phyloP scores from a whole-genome alignment of 2,329 filamentous ascomycete genomes.

The Cadophora luteo-olivacea region DNA sequence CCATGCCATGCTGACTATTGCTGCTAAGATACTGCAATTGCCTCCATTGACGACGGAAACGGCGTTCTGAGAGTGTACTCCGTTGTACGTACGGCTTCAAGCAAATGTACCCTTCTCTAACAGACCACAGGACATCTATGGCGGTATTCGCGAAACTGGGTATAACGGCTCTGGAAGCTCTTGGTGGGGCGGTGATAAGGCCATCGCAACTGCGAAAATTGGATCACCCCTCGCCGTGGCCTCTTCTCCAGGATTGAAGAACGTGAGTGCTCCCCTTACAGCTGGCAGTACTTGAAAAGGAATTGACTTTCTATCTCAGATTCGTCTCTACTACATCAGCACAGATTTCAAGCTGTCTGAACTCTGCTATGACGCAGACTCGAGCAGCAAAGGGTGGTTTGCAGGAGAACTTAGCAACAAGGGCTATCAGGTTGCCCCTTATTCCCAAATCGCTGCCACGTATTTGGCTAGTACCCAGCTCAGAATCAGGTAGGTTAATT shows the following conservation, averaged over 20 bases:
- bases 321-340: slow-evolving; percentile 26
- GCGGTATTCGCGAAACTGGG: slow-evolving; percentile 21
- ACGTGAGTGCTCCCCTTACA: slow-evolving; percentile 6
- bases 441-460: slow-evolving; percentile 22
- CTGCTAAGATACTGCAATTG: slow-evolving; percentile 16
- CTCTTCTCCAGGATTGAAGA: slow-evolving; percentile 15
- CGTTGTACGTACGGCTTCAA: neutral
- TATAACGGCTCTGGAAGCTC: slow-evolving; percentile 20
- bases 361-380: slow-evolving; percentile 20
- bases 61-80: slow-evolving; percentile 23
- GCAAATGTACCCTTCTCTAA: neutral
- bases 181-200: slow-evolving; percentile 19
- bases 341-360: slow-evolving; percentile 23
- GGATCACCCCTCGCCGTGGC: slow-evolving; percentile 19
- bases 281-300: neutral
- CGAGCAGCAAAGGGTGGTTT: slow-evolving; percentile 23
- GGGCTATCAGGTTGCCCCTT: slow-evolving; percentile 20
- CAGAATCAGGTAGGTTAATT: neutral
- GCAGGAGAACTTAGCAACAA: slow-evolving; percentile 12
- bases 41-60: slow-evolving; percentile 12
- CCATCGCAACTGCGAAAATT: slow-evolving; percentile 8
- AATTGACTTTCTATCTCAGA: slow-evolving; percentile 1
- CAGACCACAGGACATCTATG: slow-evolving; percentile 1
- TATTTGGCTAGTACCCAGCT: slow-evolving; percentile 14
- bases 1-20: neutral